A percentile compares a stretch with the other conserved stretches of the same genome.
phyloP scores from a whole-genome alignment of 192 early-diverging fungal species.

The Pilobolus umbonatus region DNA sequence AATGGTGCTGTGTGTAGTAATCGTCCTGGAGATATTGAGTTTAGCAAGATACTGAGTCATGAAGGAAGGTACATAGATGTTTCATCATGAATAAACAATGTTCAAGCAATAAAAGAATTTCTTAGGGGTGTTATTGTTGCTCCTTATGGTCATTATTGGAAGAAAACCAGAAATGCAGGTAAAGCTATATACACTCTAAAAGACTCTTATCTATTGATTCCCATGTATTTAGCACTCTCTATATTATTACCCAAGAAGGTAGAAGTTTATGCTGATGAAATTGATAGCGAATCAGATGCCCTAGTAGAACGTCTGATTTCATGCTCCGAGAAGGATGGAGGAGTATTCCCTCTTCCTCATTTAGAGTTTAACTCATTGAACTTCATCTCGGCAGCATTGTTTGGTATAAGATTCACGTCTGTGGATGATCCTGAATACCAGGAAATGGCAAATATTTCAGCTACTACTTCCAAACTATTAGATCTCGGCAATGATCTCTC shows the following conservation, averaged over 20 bases:
- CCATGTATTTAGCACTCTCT: not conserved
- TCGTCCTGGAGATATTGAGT: not conserved
- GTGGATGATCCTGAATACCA: conserved; percentile 6
- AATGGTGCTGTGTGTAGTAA: conserved; percentile 1
- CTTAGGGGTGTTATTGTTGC: conserved; percentile 3
- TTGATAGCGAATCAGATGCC: not conserved
- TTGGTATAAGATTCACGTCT: not conserved
- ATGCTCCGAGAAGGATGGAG: not conserved
- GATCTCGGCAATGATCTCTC: not conserved
- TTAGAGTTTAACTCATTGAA: not conserved
- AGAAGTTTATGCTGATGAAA: not conserved
- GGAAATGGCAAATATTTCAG: not conserved
- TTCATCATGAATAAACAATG: conserved; percentile 1
- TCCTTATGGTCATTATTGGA: not conserved
- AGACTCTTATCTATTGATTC: not conserved
- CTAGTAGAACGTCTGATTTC: not conserved
- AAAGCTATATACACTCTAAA: not conserved
- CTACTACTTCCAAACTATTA: too few relatives aligned
- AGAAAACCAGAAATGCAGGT: conserved; percentile 10
- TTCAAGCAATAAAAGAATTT: too few relatives aligned
- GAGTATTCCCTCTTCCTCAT: not conserved
- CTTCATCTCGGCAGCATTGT: not conserved
- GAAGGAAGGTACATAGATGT: conserved; percentile 3
- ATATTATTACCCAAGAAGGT: conserved; percentile 1
- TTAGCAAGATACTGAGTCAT: not conserved